These are phyloP conservation scores for Ricinus communis DNA, from an alignment of 345 rosid genomes.

Conservation along the genomic window DNA sequence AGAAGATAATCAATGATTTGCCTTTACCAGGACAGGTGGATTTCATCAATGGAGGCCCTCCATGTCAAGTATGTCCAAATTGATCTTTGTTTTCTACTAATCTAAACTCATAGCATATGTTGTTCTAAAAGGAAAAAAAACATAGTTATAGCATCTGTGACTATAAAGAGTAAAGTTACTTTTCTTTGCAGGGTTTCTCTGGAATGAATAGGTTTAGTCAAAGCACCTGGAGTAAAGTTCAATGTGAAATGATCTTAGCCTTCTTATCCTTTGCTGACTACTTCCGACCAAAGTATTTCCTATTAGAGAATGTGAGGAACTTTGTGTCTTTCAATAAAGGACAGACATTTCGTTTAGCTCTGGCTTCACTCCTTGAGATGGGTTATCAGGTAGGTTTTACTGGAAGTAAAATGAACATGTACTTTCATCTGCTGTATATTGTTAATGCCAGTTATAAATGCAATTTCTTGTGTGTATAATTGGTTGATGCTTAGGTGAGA, in stretches of 20 bases:
- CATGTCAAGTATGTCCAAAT: conserved; percentile 64
- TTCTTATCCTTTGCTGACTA: conserved; percentile 75
- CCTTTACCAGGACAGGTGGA: conserved; percentile 74
- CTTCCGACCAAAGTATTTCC: conserved; percentile 85
- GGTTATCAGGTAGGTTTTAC: conserved; percentile 46
- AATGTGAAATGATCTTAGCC: conserved; percentile 61
- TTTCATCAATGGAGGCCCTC: conserved; percentile 95
- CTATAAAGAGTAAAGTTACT: background rate
- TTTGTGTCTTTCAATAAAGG: conserved; percentile 83
- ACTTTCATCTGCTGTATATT: background rate
- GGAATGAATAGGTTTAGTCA: conserved; percentile 80
- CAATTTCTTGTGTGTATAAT: background rate
- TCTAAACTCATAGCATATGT: background rate
- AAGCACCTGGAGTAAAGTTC: conserved; percentile 79
- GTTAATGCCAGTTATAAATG: background rate
- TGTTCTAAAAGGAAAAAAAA: too few species aligned
- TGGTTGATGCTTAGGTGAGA: conserved; percentile 54
- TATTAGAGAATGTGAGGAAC: conserved; percentile 82
- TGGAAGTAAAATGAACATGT: background rate
- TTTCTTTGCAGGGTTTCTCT: conserved; percentile 74
- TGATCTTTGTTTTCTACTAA: background rate
- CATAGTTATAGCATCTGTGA: too few species aligned
- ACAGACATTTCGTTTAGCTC: conserved; percentile 74
- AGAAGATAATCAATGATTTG: conserved; percentile 38
- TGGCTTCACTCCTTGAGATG: conserved; percentile 66